Evolutionary conservation across 139 green algal genomes (phyloP), one percentile per base, ranked within the genome.

Genomic region (Haematococcus lacustris): DNA sequence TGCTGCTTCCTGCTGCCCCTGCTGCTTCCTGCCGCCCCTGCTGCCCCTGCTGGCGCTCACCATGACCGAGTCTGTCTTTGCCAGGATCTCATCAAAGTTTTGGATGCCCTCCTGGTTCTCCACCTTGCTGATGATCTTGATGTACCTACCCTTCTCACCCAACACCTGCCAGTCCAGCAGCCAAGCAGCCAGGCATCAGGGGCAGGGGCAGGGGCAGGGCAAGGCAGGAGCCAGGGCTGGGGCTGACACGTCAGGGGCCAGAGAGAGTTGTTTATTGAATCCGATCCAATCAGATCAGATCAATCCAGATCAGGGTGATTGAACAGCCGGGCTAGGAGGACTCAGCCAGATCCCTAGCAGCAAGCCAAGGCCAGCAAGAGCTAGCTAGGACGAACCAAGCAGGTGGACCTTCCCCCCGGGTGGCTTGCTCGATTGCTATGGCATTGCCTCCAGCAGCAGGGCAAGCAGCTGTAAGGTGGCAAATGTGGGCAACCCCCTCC

Each of bases 71-170:
- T 97, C 93, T 2, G 87, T 93, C 73, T 89, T 90, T 1, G 80
- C 77, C 71, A 99, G 80, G 78, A 99, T 98, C 3, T 92, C 83
- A 67, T 98, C 92, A 80, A 97, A 97, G 89, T 97, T 97, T 61
- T 88, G 81, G 61, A 99, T 88, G 67, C 91, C 96, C 85, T 98
- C 94, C 81, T 97, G 90, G 82, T 97, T 98, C 87, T 99, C 95
- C 68, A 98, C 90, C 86, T 98, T 98, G 71, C 71, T 79, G 77
- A 98, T 97, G 85, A 98, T 95, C 80, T 95, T 93, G 80, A 98
- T 96, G 73, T 83, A 78, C 65, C 77, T 71, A 1, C 92, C 90
- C 51, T 82, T 79, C 70, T 91, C 84, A 2, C 94, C 93, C 66
- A 98, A 84, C 69, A 97, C 81, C 82, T 91, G 76, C 23, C 33